phyloP scores from a whole-genome alignment of 257 asterid genomes.

The Thymus mandschuricus region DNA sequence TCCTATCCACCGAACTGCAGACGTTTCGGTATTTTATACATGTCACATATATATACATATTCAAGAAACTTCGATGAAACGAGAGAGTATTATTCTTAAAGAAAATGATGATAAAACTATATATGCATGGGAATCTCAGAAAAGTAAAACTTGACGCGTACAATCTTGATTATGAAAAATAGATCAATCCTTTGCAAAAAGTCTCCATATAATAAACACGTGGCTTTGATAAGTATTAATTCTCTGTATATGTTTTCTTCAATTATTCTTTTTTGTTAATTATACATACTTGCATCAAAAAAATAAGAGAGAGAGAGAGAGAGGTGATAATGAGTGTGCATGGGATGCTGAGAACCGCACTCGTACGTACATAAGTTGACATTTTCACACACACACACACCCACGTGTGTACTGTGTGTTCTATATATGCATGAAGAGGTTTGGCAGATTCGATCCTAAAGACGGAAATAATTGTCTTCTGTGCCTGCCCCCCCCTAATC shows the following conservation, averaged over 20 bases:
- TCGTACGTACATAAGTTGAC: conserved; percentile 34
- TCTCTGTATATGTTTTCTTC: background rate
- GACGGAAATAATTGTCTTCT: no score
- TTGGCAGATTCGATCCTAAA: no score
- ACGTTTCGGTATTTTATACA: no score
- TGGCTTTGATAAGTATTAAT: background rate
- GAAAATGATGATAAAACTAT: background rate
- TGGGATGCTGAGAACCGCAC: conserved; percentile 43
- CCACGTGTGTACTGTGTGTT: conserved; percentile 26
- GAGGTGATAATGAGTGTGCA: conserved; percentile 26
- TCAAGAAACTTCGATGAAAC: no score
- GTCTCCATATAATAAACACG: background rate
- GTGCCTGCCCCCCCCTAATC: no score
- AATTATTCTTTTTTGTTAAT: background rate
- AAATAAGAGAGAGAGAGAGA: background rate
- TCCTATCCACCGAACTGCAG: no score
- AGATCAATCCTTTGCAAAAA: background rate
- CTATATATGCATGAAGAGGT: no score
- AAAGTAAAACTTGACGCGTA: background rate
- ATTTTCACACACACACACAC: conserved; percentile 27
- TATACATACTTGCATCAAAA: no score
- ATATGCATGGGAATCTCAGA: background rate
- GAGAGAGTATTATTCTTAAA: no score
- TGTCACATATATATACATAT: no score
- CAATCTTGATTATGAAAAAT: conserved; percentile 13